Evolutionary conservation across 73 alveolate species (phyloP).

Genomic region (Paramecium sexaurelia): DNA sequence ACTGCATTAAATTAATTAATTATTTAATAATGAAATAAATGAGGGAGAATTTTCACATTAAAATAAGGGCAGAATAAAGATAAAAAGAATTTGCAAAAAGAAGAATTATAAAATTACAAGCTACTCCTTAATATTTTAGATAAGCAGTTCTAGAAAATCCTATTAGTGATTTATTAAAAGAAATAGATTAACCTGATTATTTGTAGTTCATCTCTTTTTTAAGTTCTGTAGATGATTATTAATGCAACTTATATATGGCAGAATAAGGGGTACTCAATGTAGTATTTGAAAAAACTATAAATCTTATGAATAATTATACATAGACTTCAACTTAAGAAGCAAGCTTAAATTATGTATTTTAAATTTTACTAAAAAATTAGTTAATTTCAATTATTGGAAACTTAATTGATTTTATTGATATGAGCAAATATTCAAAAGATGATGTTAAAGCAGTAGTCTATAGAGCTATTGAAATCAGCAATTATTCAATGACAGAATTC

Average conservation of each 20-base stretch:
- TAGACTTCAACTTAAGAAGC: neutral
- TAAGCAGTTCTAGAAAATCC: neutral
- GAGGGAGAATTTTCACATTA: conserved; percentile 39
- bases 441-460: neutral
- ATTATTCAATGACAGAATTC: neutral
- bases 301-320: neutral
- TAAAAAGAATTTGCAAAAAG: conserved; percentile 22
- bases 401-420: neutral
- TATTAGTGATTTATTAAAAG: neutral
- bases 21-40: neutral
- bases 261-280: neutral
- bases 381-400: conserved; percentile 3
- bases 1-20: neutral
- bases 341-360: conserved; percentile 10
- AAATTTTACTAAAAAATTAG: neutral
- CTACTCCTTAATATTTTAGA: neutral
- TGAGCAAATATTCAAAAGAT: neutral
- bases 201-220: conserved; percentile 39
- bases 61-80: neutral
- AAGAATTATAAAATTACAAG: neutral
- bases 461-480: neutral
- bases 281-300: neutral
- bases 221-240: neutral
- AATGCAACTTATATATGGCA: neutral
- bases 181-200: neutral